Evolutionary conservation across 2,329 filamentous ascomycete genomes (phyloP).

Genomic region (Fusarium torreyae): DNA sequence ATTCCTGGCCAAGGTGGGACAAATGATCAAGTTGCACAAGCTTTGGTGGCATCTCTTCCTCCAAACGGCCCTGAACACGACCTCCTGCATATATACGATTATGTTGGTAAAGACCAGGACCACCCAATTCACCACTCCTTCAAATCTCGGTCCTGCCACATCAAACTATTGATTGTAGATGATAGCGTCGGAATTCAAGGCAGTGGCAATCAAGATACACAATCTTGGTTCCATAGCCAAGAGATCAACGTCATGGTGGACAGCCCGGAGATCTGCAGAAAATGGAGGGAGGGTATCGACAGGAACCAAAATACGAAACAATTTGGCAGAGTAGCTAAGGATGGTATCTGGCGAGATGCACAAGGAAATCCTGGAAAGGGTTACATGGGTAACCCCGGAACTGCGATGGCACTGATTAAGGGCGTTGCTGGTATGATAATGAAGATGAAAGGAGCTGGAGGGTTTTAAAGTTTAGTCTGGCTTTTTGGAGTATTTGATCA

Average conservation of each 20-base stretch:
- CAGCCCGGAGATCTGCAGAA: conserved; percentile 69
- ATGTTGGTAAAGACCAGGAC: conserved; percentile 81
- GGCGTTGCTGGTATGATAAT: conserved; percentile 30
- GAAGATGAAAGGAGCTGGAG: conserved; percentile 35
- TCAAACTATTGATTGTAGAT: conserved; percentile 84
- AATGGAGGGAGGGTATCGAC: conserved; percentile 74
- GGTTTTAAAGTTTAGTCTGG: background rate
- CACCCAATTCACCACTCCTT: conserved; percentile 75
- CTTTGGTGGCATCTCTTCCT: conserved; percentile 70
- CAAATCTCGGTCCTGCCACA: conserved; percentile 79
- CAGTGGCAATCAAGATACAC: conserved; percentile 85
- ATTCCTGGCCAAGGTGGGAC: conserved; percentile 82
- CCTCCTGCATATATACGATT: conserved; percentile 74
- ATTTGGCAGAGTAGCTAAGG: conserved; percentile 63
- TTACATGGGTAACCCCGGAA: conserved; percentile 41
- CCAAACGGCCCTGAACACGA: conserved; percentile 54
- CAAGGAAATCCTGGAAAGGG: conserved; percentile 31
- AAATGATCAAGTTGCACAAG: conserved; percentile 78
- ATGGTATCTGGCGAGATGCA: conserved; percentile 41
- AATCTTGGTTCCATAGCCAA: conserved; percentile 84
- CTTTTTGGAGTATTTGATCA: too few relatives aligned
- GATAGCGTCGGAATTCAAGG: conserved; percentile 78
- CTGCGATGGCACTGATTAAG: conserved; percentile 26
- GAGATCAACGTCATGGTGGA: conserved; percentile 85
- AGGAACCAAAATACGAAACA: conserved; percentile 77